Percentiles rank a stretch among this genome's conserved stretches.
These are phyloP conservation scores for Tephrocybe sp. DNA, from an alignment of 768 basidiomycete species.

Conservation along the genomic window DNA sequence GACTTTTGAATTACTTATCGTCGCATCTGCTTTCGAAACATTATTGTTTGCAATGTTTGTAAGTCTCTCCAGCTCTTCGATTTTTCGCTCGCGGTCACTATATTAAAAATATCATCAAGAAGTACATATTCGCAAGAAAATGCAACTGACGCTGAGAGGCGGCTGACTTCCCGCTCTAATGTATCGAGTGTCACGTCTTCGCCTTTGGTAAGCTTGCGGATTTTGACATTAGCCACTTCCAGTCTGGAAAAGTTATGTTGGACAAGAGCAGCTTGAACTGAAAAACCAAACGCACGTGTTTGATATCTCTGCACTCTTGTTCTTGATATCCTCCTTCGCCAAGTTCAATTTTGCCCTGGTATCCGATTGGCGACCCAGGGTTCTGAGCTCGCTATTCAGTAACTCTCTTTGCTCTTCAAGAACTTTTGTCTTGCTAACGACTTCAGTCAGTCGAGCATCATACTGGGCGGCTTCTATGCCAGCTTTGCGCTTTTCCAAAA, in stretches of 20 bases:
- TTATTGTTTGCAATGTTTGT: slow-evolving; percentile 48
- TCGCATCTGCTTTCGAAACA: slow-evolving; percentile 63
- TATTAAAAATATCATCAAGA: not conserved
- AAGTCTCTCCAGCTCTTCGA: slow-evolving; percentile 43
- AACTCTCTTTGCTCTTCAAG: slow-evolving; percentile 70
- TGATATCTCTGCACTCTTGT: slow-evolving; percentile 62
- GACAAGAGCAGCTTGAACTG: not conserved
- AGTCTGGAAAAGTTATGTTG: slow-evolving; percentile 44
- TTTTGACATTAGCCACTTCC: slow-evolving; percentile 56
- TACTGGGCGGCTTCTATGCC: slow-evolving; percentile 61
- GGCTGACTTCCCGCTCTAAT: slow-evolving; percentile 74
- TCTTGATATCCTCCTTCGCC: slow-evolving; percentile 64
- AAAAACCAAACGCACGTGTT: slow-evolving; percentile 52
- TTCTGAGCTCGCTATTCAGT: slow-evolving; percentile 67
- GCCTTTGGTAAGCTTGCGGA: slow-evolving; percentile 58
- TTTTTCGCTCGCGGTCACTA: slow-evolving; percentile 71
- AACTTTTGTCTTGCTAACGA: slow-evolving; percentile 46
- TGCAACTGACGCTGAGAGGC: slow-evolving; percentile 49
- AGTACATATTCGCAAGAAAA: not conserved
- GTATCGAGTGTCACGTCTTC: slow-evolving; percentile 54
- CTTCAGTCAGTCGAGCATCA: slow-evolving; percentile 60
- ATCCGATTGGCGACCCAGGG: slow-evolving; percentile 76
- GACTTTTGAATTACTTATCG: slow-evolving; percentile 53
- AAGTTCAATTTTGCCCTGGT: slow-evolving; percentile 75
- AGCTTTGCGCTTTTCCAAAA: slow-evolving; percentile 56